Evolutionary conservation across 345 rosid genomes (phyloP).

Genomic region (Arabidopsis thaliana): DNA sequence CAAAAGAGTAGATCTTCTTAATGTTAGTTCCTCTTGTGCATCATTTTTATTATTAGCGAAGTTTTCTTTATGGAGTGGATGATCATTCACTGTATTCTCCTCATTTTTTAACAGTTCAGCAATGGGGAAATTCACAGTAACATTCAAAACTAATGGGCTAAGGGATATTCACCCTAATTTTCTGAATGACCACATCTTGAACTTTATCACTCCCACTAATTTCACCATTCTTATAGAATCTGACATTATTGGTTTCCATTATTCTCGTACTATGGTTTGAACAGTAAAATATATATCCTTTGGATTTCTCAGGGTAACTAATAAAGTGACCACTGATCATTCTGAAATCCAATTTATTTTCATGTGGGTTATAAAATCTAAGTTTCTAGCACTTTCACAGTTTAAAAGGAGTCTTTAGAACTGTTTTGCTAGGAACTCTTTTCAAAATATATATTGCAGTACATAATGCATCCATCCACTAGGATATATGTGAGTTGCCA

Average conservation of each 20-base stretch:
- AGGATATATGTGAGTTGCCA: not conserved
- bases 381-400: too few relatives aligned
- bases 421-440: too few relatives aligned
- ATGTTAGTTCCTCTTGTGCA: not conserved
- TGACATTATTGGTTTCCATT: not conserved
- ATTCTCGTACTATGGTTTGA: not conserved
- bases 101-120: constrained; percentile 3
- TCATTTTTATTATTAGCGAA: not conserved
- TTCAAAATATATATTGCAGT: too few relatives aligned
- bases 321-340: not conserved
- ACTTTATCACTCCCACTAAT: constrained; percentile 19
- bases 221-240: not conserved
- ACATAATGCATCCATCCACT: too few relatives aligned
- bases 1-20: not conserved
- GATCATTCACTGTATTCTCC: not conserved
- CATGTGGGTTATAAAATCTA: not conserved
- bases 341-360: constrained; percentile 3
- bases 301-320: not conserved
- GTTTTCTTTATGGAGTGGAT: not conserved
- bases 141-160: not conserved
- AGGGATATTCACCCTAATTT: not conserved
- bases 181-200: not conserved
- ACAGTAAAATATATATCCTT: constrained; percentile 3
- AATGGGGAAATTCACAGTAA: not conserved
- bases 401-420: not conserved